A percentile compares a stretch with the other conserved stretches of the same genome.
phyloP scores from a whole-genome alignment of 2,329 filamentous ascomycete genomes.

The Aureobasidium sp. region DNA sequence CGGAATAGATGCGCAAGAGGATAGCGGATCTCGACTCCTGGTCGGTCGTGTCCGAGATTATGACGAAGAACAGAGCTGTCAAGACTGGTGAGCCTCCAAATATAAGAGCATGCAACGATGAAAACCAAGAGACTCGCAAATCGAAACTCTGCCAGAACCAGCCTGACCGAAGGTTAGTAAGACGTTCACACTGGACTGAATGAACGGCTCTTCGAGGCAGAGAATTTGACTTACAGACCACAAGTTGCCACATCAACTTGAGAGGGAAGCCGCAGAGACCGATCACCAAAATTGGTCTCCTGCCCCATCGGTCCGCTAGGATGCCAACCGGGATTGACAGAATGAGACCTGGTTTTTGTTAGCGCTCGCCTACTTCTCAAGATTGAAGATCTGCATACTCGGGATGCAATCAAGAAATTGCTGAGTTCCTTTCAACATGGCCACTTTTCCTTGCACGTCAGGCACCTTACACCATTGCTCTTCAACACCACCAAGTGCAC shows the following conservation, averaged over 20 bases:
- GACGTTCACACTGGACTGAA: too few species aligned
- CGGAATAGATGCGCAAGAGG: slow-evolving; percentile 27
- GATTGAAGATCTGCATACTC: slow-evolving; percentile 25
- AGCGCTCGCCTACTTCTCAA: slow-evolving; percentile 11
- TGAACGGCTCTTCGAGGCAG: neutral
- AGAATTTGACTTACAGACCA: slow-evolving; percentile 23
- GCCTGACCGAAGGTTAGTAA: slow-evolving; percentile 14
- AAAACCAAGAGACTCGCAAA: slow-evolving; percentile 27
- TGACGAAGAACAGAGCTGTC: slow-evolving; percentile 24
- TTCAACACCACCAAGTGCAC: slow-evolving; percentile 27
- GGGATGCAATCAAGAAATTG: slow-evolving; percentile 42
- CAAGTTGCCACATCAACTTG: slow-evolving; percentile 23
- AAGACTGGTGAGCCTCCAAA: slow-evolving; percentile 25
- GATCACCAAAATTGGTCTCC: slow-evolving; percentile 28
- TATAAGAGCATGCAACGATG: slow-evolving; percentile 25
- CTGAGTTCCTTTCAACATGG: slow-evolving; percentile 45
- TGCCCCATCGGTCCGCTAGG: slow-evolving; percentile 29
- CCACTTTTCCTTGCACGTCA: slow-evolving; percentile 45
- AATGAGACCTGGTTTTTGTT: slow-evolving; percentile 19
- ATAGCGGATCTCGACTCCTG: slow-evolving; percentile 23
- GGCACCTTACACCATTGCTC: slow-evolving; percentile 44
- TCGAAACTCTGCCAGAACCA: slow-evolving; percentile 31
- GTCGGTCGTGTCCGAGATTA: slow-evolving; percentile 27
- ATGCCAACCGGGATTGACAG: slow-evolving; percentile 31
- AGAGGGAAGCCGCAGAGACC: slow-evolving; percentile 23